A percentile compares a stretch with the other conserved stretches of the same genome.
Conservation (phyloP, 1,284 basidiomycete species). For the Papiliotrema fonsecae region DNA sequence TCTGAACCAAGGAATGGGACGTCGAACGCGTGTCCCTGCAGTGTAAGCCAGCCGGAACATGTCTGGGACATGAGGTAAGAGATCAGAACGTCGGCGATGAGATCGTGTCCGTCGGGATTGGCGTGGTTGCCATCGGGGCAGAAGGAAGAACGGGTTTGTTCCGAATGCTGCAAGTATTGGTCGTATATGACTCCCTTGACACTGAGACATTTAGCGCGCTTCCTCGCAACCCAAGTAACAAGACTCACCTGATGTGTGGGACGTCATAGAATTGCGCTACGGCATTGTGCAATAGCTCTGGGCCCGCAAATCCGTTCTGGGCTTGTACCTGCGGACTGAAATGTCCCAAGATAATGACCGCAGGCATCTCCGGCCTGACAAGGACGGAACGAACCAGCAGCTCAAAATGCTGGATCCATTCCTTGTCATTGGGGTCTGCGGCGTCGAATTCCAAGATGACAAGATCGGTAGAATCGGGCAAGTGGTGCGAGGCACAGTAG, state of each 20-base stretch:
- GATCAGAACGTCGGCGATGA: conserved; percentile 77
- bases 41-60: conserved; percentile 75
- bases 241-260: conserved; percentile 67
- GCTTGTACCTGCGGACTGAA: conserved; percentile 78
- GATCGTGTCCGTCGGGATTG: conserved; percentile 68
- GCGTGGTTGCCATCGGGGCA: conserved; percentile 78
- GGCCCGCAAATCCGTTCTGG: conserved; percentile 73
- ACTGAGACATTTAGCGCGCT: conserved; percentile 44
- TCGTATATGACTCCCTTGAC: conserved; percentile 76
- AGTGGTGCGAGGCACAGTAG: conserved; percentile 82
- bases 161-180: conserved; percentile 69
- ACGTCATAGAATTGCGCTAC: conserved; percentile 95
- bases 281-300: conserved; percentile 77
- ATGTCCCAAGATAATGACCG: conserved; percentile 84
- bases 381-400: conserved; percentile 83
- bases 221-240: neutral
- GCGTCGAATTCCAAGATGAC: conserved; percentile 89
- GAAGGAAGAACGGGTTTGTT: conserved; percentile 61
- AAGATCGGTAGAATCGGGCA: conserved; percentile 85
- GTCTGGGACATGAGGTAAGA: conserved; percentile 83
- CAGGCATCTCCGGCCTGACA: conserved; percentile 78
- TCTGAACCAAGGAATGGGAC: conserved; percentile 53
- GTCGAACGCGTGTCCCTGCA: conserved; percentile 61
- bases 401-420: conserved; percentile 78
- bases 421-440: conserved; percentile 69